Base-by-base conservation (phyloP, 176 grass and related monocot species). In the Lolium rigidum region DNA sequence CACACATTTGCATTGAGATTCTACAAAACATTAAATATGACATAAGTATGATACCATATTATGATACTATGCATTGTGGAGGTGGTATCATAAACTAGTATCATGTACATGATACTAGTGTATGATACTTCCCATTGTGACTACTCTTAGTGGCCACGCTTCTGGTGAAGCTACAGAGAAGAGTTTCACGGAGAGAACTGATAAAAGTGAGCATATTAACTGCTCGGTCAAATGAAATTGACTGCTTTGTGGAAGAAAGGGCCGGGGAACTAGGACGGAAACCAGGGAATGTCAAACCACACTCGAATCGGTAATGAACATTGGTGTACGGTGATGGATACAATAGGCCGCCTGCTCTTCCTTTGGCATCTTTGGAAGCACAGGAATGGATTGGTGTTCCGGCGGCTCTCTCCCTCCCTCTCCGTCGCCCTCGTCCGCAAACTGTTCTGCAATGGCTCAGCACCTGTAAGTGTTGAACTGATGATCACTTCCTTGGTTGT, bases 81-180 rank as follows among this genome's bases (percentile, higher is more conserved):
- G n/a, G n/a, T n/a, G n/a, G n/a, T n/a, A n/a, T n/a, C n/a, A n/a
- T n/a, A n/a, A n/a, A n/a, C n/a, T n/a, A n/a, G n/a, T n/a, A n/a
- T n/a, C n/a, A n/a, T n/a, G n/a, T n/a, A n/a, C n/a, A n/a, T n/a
- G n/a, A n/a, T n/a, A n/a, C n/a, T n/a, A n/a, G n/a, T n/a, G n/a
- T n/a, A n/a, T n/a, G n/a, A n/a, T n/a, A n/a, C n/a, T n/a, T n/a
- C n/a, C n/a, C n/a, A n/a, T n/a, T n/a, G n/a, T 7, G 39, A 50
- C 76, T 82, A 7, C 15, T 85, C 91, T 9, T 48, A 2, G 46
- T 7, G 39, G 68, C 76, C 82, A 7, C 18, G 85, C 91, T 12
- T 84, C 83, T 74, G 52, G 73, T 82, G 93, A 98, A 86, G 96
- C 95, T 85, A 94, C 91, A 88, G 82, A 98, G 61, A 98, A 92